Conservation (phyloP, 2,329 filamentous ascomycete species). For the Apiospora sp. region DNA sequence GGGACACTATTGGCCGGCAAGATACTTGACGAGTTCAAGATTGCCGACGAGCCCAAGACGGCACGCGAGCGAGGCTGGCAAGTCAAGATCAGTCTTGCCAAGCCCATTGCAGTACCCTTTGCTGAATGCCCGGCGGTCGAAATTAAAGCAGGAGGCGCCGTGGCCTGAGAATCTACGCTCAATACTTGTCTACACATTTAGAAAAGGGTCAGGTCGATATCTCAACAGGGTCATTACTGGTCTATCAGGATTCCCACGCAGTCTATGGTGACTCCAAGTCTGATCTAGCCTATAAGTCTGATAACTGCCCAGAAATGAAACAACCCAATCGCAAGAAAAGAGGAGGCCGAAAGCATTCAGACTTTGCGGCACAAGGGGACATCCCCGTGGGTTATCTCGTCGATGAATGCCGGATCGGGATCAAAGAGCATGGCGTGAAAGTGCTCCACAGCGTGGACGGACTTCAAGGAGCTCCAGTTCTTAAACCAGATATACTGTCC, state of each 20-base stretch:
- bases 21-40: conserved; percentile 54
- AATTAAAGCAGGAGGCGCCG: conserved; percentile 48
- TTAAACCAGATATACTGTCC: conserved; percentile 75
- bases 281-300: neutral
- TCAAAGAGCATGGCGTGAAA: conserved; percentile 93
- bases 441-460: conserved; percentile 86
- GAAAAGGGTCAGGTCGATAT: neutral
- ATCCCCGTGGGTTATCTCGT: conserved; percentile 76
- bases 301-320: neutral
- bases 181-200: neutral
- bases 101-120: conserved; percentile 76
- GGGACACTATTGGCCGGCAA: conserved; percentile 55
- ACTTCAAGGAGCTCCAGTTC: conserved; percentile 89
- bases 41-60: conserved; percentile 41
- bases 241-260: neutral
- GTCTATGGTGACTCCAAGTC: neutral
- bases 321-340: neutral
- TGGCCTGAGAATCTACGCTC: neutral
- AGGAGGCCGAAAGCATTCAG: conserved; percentile 24
- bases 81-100: conserved; percentile 70
- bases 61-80: conserved; percentile 54
- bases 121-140: conserved; percentile 77
- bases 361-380: conserved; percentile 66
- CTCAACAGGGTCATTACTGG: neutral
- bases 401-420: conserved; percentile 74